Percentiles rank a stretch among this genome's conserved stretches.
These are phyloP conservation scores for Colletotrichum shisoi DNA, from an alignment of 2,329 filamentous ascomycete species.

Conservation along the genomic window DNA sequence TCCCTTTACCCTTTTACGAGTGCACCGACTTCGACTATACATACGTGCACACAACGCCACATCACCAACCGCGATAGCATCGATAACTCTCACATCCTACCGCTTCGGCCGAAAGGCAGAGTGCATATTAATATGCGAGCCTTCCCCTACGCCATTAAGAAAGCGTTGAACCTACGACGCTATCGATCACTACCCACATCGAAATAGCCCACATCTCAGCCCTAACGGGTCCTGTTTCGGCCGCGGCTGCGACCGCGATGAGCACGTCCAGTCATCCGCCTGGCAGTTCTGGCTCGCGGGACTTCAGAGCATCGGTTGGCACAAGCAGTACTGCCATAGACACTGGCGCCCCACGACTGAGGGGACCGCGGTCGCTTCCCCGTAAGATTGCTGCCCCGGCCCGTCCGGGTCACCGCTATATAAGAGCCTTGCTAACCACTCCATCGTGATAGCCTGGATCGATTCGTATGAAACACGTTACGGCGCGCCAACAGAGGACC, in stretches of 20 bases:
- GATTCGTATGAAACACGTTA: constrained; percentile 56
- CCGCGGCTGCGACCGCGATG: constrained; percentile 35
- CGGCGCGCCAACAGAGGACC: constrained; percentile 50
- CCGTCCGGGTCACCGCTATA: background rate
- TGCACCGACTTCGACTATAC: constrained; percentile 1
- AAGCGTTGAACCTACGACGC: constrained; percentile 35
- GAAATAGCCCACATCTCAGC: constrained; percentile 18
- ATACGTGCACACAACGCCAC: constrained; percentile 2
- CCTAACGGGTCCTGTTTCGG: constrained; percentile 13
- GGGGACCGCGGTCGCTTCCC: constrained; percentile 44
- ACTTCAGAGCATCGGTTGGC: constrained; percentile 37
- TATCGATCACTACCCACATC: constrained; percentile 16
- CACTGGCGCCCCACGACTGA: constrained; percentile 34
- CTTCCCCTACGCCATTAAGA: constrained; percentile 27
- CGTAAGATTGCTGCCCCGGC: constrained; percentile 41
- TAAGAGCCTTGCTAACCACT: constrained; percentile 32
- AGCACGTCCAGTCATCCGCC: constrained; percentile 37
- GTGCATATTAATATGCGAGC: constrained; percentile 38
- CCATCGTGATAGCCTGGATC: constrained; percentile 55
- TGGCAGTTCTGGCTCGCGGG: constrained; percentile 40
- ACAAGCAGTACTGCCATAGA: constrained; percentile 39
- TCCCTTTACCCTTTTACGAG: constrained; percentile 7
- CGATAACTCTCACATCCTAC: constrained; percentile 17
- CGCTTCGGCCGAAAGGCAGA: constrained; percentile 28
- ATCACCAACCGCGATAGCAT: constrained; percentile 18